A percentile compares a stretch with the other conserved stretches of the same genome.
Evolutionary conservation across 768 basidiomycete genomes (phyloP).

Genomic region (Tephrocybe sp.): DNA sequence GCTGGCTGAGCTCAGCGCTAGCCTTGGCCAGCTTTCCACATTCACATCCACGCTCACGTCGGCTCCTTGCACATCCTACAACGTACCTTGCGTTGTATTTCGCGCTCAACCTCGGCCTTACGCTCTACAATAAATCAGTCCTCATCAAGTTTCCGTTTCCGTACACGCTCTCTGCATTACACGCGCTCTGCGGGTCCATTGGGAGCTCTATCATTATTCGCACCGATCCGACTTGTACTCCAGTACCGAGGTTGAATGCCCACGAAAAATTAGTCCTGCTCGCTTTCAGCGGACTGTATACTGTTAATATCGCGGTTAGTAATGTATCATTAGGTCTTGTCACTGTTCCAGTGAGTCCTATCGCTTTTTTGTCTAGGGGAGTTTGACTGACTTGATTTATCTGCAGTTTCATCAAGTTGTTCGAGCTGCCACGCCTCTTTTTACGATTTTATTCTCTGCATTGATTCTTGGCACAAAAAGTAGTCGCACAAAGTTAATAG

Average conservation of each 20-base stretch:
- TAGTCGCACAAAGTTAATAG: slow-evolving; percentile 59
- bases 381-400: not conserved
- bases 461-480: slow-evolving; percentile 62
- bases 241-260: slow-evolving; percentile 32
- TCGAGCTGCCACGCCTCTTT: slow-evolving; percentile 88
- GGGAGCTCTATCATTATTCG: slow-evolving; percentile 72
- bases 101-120: slow-evolving; percentile 85
- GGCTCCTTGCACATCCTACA: slow-evolving; percentile 12
- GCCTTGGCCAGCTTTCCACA: slow-evolving; percentile 2
- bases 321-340: slow-evolving; percentile 88
- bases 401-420: slow-evolving; percentile 94
- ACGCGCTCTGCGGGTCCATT: slow-evolving; percentile 81
- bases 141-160: slow-evolving; percentile 93
- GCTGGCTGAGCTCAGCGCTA: slow-evolving; percentile 4
- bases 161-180: slow-evolving; percentile 91
- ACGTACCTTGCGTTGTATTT: slow-evolving; percentile 71
- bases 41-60: not conserved
- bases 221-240: slow-evolving; percentile 9
- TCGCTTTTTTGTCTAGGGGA: not conserved
- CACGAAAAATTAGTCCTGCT: slow-evolving; percentile 63
- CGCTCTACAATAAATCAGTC: slow-evolving; percentile 93
- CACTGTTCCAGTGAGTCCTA: slow-evolving; percentile 74
- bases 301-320: slow-evolving; percentile 92
- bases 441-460: slow-evolving; percentile 78
- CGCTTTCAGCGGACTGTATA: slow-evolving; percentile 87